These are phyloP conservation scores for Serpula lacrymans DNA, from an alignment of 768 basidiomycete species.

Conservation along the genomic window DNA sequence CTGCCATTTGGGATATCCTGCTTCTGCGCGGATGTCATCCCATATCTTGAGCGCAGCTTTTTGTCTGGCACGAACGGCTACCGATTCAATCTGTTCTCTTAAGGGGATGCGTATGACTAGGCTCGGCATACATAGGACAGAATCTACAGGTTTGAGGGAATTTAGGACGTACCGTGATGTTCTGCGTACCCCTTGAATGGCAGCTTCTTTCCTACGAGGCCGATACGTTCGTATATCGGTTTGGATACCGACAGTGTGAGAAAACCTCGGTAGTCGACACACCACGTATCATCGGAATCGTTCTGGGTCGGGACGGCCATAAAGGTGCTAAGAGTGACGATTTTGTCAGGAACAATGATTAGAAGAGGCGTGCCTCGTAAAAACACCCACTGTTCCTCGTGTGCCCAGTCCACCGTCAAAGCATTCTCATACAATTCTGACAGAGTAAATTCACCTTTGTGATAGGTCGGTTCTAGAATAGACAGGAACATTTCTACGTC, in stretches of 20 bases:
- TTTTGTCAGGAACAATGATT: neutral
- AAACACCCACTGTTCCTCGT: conserved; percentile 21
- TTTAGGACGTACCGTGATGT: conserved; percentile 40
- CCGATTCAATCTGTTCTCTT: conserved; percentile 35
- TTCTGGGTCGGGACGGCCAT: conserved; percentile 31
- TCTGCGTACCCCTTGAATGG: conserved; percentile 50
- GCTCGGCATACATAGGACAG: conserved; percentile 7
- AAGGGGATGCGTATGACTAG: conserved; percentile 50
- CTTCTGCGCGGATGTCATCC: conserved; percentile 42
- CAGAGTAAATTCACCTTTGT: conserved; percentile 41
- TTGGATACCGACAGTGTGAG: conserved; percentile 56
- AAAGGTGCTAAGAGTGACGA: conserved; percentile 27
- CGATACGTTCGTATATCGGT: conserved; percentile 57
- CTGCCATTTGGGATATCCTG: conserved; percentile 39
- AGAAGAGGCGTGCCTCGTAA: neutral
- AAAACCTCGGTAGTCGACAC: conserved; percentile 59
- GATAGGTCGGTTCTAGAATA: conserved; percentile 41
- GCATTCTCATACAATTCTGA: conserved; percentile 40
- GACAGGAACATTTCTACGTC: conserved; percentile 37
- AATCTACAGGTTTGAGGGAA: neutral
- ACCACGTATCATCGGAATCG: conserved; percentile 59
- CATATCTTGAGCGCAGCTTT: conserved; percentile 42
- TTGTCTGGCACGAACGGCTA: conserved; percentile 34
- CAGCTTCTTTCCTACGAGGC: conserved; percentile 52
- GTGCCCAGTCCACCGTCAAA: conserved; percentile 25